Base-by-base conservation (phyloP, 208 protist species). In the Vickermania ingenoplastis region DNA sequence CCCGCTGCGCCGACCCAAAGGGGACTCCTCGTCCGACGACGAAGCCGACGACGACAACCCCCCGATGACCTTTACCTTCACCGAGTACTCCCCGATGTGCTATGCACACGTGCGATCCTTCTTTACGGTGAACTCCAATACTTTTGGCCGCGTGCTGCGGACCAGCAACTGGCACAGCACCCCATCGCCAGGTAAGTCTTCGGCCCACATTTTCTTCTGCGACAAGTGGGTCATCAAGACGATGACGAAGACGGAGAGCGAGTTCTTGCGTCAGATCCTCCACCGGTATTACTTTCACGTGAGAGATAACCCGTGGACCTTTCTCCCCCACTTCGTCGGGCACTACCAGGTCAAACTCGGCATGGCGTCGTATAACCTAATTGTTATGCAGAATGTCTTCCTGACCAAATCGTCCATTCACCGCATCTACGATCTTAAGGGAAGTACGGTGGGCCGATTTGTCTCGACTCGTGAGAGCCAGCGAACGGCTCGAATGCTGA, bases 331-430 rank as follows among this genome's bases (percentile, higher is more conserved):
- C 68, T 97, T 97, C 79, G 89, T 93, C 5, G 92, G 89, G 3
- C 86, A 96, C 50, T 78, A 95, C 65, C 73, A 75, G 7, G 65
- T 97, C 1, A 61, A 62, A 41, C 75, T 92, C 53, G 84, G 71
- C 22, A 60, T 53, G 25, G 67, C 82, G 31, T 86, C 85, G 61
- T 73, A 86, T 53, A 82, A 81, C 59, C 83, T 97, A 55, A 79
- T 97, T 53, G 86, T 97, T 41, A 97, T 97, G 94, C 81, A 93
- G 56, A 97, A 97, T 73, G 84, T 97, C 5, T 96, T 97, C 67
- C 85, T 83, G 1, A 95, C 91, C 26, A 79, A 76, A 7, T 85
- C 87, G 59, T 83, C 76, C 5, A 97, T 97, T 57, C 79, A 95
- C 61, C 81, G 91, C 52, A 94, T 89, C 62, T 97, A 93, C 55